Evolutionary conservation across 805 yeast genomes (phyloP).

Genomic region (Sungouiozyma intestinalis): DNA sequence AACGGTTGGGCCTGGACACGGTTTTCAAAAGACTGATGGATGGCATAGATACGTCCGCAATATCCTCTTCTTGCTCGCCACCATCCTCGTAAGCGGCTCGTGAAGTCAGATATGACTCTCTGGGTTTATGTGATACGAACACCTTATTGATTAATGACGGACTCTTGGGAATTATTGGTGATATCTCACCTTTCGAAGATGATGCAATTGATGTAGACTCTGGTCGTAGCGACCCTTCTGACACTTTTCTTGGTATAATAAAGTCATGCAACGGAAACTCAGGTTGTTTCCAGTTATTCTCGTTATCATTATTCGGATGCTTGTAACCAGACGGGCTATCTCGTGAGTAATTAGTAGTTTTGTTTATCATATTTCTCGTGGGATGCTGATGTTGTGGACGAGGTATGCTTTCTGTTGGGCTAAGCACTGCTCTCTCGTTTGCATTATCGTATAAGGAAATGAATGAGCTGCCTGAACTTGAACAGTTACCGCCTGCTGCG

Average conservation of each 20-base stretch:
- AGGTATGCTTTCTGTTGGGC: not conserved
- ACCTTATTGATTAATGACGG: slow-evolving; percentile 15
- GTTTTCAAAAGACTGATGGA: not conserved
- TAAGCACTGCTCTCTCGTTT: not conserved
- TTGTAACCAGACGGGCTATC: not conserved
- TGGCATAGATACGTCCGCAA: not conserved
- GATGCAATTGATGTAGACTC: not conserved
- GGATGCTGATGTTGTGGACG: not conserved
- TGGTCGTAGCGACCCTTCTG: not conserved
- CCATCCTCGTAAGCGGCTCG: not conserved
- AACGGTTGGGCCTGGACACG: not conserved
- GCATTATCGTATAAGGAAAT: not conserved
- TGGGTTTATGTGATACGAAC: slow-evolving; percentile 7
- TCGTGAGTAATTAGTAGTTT: not conserved
- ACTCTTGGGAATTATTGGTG: slow-evolving; percentile 7
- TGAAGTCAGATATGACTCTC: not conserved
- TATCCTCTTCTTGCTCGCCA: not conserved
- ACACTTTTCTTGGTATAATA: slow-evolving; percentile 7
- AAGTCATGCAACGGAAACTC: slow-evolving; percentile 1
- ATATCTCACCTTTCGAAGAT: not conserved
- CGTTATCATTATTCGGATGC: not conserved
- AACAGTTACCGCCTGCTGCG: not conserved
- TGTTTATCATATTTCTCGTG: not conserved
- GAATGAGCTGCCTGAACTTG: not conserved
- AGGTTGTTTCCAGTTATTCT: not conserved